Base-by-base conservation (phyloP, 2,329 filamentous ascomycete genomes). In the Lasiodiplodia sp. region DNA sequence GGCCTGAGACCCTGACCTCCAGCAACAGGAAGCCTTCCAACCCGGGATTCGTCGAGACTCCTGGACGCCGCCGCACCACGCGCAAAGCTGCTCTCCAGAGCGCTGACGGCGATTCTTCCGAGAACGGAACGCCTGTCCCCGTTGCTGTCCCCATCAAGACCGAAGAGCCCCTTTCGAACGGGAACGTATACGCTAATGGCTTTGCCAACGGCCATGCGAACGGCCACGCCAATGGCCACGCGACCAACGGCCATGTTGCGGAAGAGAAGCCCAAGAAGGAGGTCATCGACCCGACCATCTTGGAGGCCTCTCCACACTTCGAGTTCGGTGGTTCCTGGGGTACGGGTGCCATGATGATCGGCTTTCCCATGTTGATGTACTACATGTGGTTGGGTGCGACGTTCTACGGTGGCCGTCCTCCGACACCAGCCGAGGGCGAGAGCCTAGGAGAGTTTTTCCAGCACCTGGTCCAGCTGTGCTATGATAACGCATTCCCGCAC, bases 341-440 rank as follows among this genome's bases (percentile, higher is more conserved):
- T 67, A 91, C 94, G 52, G 82, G 87, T 18, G 84, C 87, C 73
- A 94, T 97, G 88, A 98, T 98, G 93, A 86, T 94, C 71, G 89
- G 91, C 56, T 99, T 98, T 81, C 96, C 96, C n/a, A 71, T 90
- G 47, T 87, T 99, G 74, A 98, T 98, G 95, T 97, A 93, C 87
- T 98, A 97, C 83, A 97, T 99, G 94, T 98, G 94, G 94, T 90
- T 97, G 80, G 96, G 96, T 63, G 92, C 95, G 40, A 94, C 91
- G 62, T 97, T 95, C 83, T 99, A 97, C 82, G 85, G 93, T 77
- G 95, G 95, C 73, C 90, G 92, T 71, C 85, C 96, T 64, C 96
- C 96, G 18, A 82, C 83, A 53, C 92, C 89, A 1, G 82, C 83
- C 2, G 78, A 87, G 53, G 91, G 87, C 52, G 87, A 97, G 84